Conservation (phyloP, 2,329 filamentous ascomycete species). For the Fusarium bactridioides region DNA sequence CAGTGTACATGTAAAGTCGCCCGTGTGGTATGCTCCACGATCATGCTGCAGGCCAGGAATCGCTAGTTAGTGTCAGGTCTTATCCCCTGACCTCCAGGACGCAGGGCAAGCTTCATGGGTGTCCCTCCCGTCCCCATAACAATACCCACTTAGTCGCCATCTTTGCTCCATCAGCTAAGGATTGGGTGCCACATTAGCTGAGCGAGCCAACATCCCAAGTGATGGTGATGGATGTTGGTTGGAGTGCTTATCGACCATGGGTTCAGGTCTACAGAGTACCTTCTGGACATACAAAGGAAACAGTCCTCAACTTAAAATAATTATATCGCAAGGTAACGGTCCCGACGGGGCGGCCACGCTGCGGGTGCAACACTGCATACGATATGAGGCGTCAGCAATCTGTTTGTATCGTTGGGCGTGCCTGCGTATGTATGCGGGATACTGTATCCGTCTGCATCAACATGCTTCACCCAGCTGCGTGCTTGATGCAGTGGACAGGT, state of each 20-base stretch:
- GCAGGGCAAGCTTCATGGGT: constrained; percentile 17
- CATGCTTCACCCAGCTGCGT: constrained; percentile 21
- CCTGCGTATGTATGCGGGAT: constrained; percentile 18
- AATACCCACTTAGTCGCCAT: constrained; percentile 25
- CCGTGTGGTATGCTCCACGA: constrained; percentile 3
- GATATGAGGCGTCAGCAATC: constrained; percentile 12
- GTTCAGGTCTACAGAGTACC: neutral
- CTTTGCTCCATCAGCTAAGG: constrained; percentile 27
- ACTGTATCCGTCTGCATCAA: constrained; percentile 20
- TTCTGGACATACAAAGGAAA: neutral
- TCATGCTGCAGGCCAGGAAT: constrained; percentile 11
- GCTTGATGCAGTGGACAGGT: constrained; percentile 10
- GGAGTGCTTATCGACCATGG: neutral
- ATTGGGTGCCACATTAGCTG: constrained; percentile 18
- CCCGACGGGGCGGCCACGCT: constrained; percentile 12
- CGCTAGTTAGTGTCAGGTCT: constrained; percentile 18
- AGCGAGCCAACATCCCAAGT: constrained; percentile 11
- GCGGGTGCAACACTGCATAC: constrained; percentile 25
- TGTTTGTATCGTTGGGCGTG: constrained; percentile 14
- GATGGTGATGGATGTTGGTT: constrained; percentile 8
- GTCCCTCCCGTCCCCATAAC: constrained; percentile 27
- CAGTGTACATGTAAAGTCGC: constrained; percentile 25
- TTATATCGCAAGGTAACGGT: neutral
- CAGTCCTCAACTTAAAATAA: neutral
- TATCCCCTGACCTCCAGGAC: constrained; percentile 14